These are phyloP conservation scores for Leccinum fibrillosum DNA, from an alignment of 768 basidiomycete genomes.

Conservation along the genomic window DNA sequence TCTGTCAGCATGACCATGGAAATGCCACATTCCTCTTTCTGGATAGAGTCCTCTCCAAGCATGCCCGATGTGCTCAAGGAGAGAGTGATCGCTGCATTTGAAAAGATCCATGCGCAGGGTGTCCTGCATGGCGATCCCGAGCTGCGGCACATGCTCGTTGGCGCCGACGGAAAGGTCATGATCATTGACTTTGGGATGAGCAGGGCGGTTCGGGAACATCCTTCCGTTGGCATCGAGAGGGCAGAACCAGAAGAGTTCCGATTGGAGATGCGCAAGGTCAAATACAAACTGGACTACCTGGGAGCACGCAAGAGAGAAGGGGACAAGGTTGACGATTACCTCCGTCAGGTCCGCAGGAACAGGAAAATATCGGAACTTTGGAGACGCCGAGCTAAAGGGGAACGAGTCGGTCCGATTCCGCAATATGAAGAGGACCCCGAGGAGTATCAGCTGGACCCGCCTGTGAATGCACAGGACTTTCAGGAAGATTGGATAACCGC, in stretches of 20 bases:
- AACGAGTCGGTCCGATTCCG: slow-evolving; percentile 29
- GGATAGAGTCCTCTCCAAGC: slow-evolving; percentile 55
- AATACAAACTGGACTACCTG: slow-evolving; percentile 48
- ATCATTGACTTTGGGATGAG: slow-evolving; percentile 54
- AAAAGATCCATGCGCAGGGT: slow-evolving; percentile 44
- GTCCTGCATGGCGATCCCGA: slow-evolving; percentile 48
- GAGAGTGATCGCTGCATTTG: slow-evolving; percentile 47
- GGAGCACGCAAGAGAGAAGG: slow-evolving; percentile 36
- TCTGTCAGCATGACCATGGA: slow-evolving; percentile 46
- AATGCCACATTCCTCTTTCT: slow-evolving; percentile 54
- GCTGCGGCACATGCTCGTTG: slow-evolving; percentile 52
- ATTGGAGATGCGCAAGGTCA: slow-evolving; percentile 54
- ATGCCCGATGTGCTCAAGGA: slow-evolving; percentile 58
- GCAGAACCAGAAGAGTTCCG: slow-evolving; percentile 41
- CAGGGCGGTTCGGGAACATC: slow-evolving; percentile 27
- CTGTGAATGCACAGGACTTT: slow-evolving; percentile 33
- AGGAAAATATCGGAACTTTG: slow-evolving; percentile 22
- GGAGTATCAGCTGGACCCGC: slow-evolving; percentile 32
- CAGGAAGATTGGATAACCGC: slow-evolving; percentile 34
- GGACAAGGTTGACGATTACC: slow-evolving; percentile 30
- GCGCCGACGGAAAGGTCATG: slow-evolving; percentile 49
- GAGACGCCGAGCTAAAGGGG: slow-evolving; percentile 27
- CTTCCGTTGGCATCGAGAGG: slow-evolving; percentile 32
- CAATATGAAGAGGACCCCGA: slow-evolving; percentile 29
- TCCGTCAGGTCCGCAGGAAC: slow-evolving; percentile 30